Percentiles rank a stretch among this genome's conserved stretches.
Evolutionary conservation across 305 asterid genomes (phyloP).

Genomic region (Solanum hybrid): DNA sequence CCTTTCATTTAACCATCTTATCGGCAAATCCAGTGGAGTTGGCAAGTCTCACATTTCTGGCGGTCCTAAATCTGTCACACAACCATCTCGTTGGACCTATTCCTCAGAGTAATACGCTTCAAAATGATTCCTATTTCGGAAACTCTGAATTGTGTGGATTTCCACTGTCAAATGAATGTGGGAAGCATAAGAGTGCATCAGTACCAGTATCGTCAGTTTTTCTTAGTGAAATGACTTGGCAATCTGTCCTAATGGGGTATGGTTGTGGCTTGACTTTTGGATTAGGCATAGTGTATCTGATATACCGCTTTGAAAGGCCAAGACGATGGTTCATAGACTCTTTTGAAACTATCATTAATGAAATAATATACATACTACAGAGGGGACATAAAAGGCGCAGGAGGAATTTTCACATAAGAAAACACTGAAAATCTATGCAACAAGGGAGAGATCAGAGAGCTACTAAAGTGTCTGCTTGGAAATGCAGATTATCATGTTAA

Average conservation of each 20-base stretch:
- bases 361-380: too few species aligned
- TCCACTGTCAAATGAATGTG: slow-evolving; percentile 4
- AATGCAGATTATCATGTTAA: too few species aligned
- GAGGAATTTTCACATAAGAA: too few species aligned
- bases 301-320: too few species aligned
- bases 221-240: background rate
- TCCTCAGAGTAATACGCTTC: background rate
- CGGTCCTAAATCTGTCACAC: background rate
- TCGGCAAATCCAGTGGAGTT: background rate
- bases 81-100: background rate
- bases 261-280: background rate
- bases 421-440: too few species aligned
- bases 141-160: background rate
- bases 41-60: background rate
- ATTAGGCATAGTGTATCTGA: background rate
- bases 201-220: background rate
- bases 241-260: background rate
- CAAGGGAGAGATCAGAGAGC: too few species aligned
- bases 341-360: too few species aligned
- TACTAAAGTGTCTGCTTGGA: too few species aligned
- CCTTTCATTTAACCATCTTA: background rate
- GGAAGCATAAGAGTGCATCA: background rate
- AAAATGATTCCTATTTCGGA: background rate
- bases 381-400: too few species aligned
- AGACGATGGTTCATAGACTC: too few species aligned